A percentile compares a stretch with the other conserved stretches of the same genome.
phyloP scores from a whole-genome alignment of 2,329 filamentous ascomycete genomes.

The Penicillium aurantiogriseum region DNA sequence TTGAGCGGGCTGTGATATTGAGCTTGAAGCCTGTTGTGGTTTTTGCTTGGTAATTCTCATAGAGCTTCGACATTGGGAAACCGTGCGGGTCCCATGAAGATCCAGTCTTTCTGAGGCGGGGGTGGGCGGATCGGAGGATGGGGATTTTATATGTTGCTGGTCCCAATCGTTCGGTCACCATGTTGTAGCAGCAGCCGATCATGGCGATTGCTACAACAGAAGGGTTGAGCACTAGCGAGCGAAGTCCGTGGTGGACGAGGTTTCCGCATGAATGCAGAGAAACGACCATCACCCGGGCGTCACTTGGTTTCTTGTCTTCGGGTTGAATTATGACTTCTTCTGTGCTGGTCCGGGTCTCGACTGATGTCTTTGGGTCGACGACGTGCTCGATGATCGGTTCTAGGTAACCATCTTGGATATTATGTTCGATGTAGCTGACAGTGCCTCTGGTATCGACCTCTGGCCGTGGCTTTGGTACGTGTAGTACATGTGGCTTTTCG shows the following conservation, averaged over 20 bases:
- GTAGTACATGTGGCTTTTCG: not conserved
- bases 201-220: constrained; percentile 87
- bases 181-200: constrained; percentile 97
- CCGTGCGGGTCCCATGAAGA: constrained; percentile 80
- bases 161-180: constrained; percentile 84
- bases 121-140: constrained; percentile 70
- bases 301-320: constrained; percentile 10
- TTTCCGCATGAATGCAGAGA: constrained; percentile 98
- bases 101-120: constrained; percentile 66
- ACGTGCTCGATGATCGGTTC: constrained; percentile 41
- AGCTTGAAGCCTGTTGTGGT: constrained; percentile 67
- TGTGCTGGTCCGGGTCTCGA: not conserved
- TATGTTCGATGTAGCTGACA: constrained; percentile 47
- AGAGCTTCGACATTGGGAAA: constrained; percentile 81
- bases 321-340: constrained; percentile 5
- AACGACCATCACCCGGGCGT: constrained; percentile 69
- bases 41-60: constrained; percentile 57
- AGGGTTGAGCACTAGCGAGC: constrained; percentile 79
- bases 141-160: constrained; percentile 84
- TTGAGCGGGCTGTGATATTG: constrained; percentile 96
- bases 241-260: constrained; percentile 89
- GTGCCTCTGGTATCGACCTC: constrained; percentile 29
- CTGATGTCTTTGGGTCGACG: constrained; percentile 22
- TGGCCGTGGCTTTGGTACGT: constrained; percentile 16
- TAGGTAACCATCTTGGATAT: constrained; percentile 45